Conservation (phyloP, 352 stramenopile species). For the Pythium folliculosum region DNA sequence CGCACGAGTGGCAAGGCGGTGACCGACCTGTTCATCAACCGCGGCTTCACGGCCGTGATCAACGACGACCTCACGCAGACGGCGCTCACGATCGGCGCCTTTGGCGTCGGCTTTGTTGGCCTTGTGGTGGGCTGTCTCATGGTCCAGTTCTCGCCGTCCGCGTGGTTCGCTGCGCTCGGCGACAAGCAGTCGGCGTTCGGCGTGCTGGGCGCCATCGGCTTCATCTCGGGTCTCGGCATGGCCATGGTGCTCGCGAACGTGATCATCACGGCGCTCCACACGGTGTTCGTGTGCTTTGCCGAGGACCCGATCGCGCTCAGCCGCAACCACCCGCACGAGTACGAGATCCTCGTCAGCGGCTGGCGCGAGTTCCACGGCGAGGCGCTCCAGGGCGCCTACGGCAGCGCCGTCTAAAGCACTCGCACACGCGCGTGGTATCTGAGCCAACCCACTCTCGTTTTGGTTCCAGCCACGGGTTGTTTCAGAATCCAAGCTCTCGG, state of each 20-base stretch:
- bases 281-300: conserved; percentile 87
- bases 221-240: conserved; percentile 83
- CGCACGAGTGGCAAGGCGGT: conserved; percentile 84
- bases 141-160: conserved; percentile 58
- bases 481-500: not conserved
- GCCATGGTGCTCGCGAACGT: conserved; percentile 82
- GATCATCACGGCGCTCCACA: conserved; percentile 83
- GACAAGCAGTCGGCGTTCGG: conserved; percentile 50
- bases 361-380: conserved; percentile 86
- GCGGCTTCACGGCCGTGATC: conserved; percentile 89
- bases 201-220: conserved; percentile 64
- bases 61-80: conserved; percentile 88
- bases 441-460: not conserved
- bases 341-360: conserved; percentile 70
- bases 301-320: conserved; percentile 85
- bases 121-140: conserved; percentile 67
- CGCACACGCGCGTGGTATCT: no score
- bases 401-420: conserved; percentile 60
- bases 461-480: not conserved
- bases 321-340: conserved; percentile 81
- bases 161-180: conserved; percentile 63
- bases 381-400: conserved; percentile 68
- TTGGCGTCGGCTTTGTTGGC: conserved; percentile 84
- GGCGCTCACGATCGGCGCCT: conserved; percentile 75
- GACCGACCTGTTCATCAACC: conserved; percentile 85